Evolutionary conservation across 192 early-diverging fungal genomes (phyloP).

Genomic region (Spinellus fusiger): DNA sequence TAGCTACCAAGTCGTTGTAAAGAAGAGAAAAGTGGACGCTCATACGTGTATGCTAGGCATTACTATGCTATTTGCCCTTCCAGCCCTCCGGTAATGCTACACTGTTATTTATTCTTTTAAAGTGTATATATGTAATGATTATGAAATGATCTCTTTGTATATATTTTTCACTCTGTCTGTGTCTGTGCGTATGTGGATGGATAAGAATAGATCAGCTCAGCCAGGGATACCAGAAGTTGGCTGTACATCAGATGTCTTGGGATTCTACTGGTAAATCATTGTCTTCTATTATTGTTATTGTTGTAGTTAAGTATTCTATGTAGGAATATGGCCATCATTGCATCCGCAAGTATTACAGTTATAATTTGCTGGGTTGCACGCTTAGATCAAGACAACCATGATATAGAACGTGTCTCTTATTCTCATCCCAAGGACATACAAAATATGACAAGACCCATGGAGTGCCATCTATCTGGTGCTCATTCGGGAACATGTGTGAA

Average conservation of each 20-base stretch:
- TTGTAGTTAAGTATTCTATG: background rate
- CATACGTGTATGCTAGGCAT: slow-evolving; percentile 39
- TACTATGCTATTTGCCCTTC: slow-evolving; percentile 38
- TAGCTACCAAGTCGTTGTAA: slow-evolving; percentile 37
- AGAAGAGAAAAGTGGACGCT: slow-evolving; percentile 34
- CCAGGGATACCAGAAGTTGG: slow-evolving; percentile 41
- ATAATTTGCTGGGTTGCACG: slow-evolving; percentile 33
- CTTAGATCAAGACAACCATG: slow-evolving; percentile 34
- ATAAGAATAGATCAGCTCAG: slow-evolving; percentile 28
- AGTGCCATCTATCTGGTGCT: slow-evolving; percentile 19
- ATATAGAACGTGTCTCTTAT: background rate
- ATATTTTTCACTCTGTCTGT: background rate
- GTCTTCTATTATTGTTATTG: background rate
- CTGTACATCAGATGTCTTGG: slow-evolving; percentile 42
- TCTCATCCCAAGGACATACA: background rate
- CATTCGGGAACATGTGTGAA: no score
- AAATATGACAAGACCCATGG: background rate
- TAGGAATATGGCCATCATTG: slow-evolving; percentile 49
- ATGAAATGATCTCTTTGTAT: no score
- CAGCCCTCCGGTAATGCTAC: slow-evolving; percentile 14
- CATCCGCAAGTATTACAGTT: slow-evolving; percentile 35
- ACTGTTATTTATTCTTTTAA: no score
- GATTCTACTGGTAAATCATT: slow-evolving; percentile 37
- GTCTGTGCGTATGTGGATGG: background rate
- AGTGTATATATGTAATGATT: no score